Base-by-base conservation (phyloP, 306 rosid species). In the Aeschynomene evenia region DNA sequence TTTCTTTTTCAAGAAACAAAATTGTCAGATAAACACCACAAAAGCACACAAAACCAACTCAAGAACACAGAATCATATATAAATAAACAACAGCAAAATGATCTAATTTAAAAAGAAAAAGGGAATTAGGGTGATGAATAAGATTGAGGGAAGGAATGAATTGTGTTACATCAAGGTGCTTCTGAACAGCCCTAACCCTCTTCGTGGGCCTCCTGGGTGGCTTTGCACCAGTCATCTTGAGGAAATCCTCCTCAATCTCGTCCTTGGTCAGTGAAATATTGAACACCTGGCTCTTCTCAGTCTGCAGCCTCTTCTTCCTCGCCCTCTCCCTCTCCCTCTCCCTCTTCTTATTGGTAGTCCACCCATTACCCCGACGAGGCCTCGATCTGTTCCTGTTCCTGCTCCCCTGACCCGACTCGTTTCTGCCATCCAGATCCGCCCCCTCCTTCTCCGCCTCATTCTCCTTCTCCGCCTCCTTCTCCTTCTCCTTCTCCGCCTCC, bases 181-280 rank as follows among this genome's bases (percentile, higher is more conserved):
- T 80, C 71, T 82, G 82, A 26, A 67, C 56, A 12, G 0, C 28
- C 60, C 9, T 68, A 0, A 73, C 2, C 69, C 85, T 72, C 68
- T 28, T 82, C 60, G 4, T 56, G 10, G 80, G 73, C 68, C 63
- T 76, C 37, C 74, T 75, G 0, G 78, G 9, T 0, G 87, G 83
- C 65, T 55, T 73, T 5, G 51, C 48, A 18, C 82, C 83, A 0
- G 85, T 85, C 68, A 85, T 10, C 0, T 0, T 1, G 2, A 82
- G 1, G 23, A 82, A 19, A 9, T 85, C 89, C 8, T 70, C 67
- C 3, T 85, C 83, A 8, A 85, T 80, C 56, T 82, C 85, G 3
- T 80, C 51, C 12, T 58, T 82, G 0, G 57, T 34, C 5, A 85
- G 78, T 0, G 70, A 0, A 0, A 80, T 0, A 0, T 63, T 52